phyloP scores from a whole-genome alignment of 495 filamentous ascomycete genomes.

The Penicillium angulare region DNA sequence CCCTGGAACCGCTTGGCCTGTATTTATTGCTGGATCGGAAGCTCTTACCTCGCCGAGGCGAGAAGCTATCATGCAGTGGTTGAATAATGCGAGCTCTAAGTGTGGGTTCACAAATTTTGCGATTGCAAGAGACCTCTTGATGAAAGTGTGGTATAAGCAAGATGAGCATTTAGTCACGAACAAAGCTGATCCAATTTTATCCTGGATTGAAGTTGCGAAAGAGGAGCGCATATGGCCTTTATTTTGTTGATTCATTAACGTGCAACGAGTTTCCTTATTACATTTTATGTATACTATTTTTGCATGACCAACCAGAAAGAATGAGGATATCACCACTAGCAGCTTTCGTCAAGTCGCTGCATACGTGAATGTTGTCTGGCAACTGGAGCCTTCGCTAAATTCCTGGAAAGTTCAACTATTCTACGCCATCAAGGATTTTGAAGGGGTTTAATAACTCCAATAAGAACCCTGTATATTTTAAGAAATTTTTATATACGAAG shows the following conservation, averaged over 20 bases:
- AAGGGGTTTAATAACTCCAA: no score
- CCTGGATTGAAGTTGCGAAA: constrained; percentile 28
- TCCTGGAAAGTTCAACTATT: no score
- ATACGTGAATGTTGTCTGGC: no score
- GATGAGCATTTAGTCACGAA: constrained; percentile 25
- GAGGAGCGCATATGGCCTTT: constrained; percentile 31
- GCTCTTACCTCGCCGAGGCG: constrained; percentile 22
- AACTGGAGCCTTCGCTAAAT: no score
- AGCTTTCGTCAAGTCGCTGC: no score
- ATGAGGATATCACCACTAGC: no score
- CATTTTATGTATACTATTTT: no score
- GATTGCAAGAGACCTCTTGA: constrained; percentile 26
- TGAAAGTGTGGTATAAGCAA: constrained; percentile 28
- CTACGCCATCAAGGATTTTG: no score
- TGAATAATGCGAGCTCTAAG: constrained; percentile 23
- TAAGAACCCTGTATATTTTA: no score
- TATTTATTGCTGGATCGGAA: constrained; percentile 37
- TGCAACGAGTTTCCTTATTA: no score
- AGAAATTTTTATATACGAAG: no score
- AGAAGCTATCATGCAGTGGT: constrained; percentile 18
- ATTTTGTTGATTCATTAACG: constrained; percentile 32
- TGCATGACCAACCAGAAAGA: no score
- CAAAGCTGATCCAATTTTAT: constrained; percentile 25
- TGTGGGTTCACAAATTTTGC: constrained; percentile 25
- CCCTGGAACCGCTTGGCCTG: constrained; percentile 33